A percentile compares a stretch with the other conserved stretches of the same genome.
phyloP scores from a whole-genome alignment of 371 early-diverging fungal species.

The Chytridium lagenaria region DNA sequence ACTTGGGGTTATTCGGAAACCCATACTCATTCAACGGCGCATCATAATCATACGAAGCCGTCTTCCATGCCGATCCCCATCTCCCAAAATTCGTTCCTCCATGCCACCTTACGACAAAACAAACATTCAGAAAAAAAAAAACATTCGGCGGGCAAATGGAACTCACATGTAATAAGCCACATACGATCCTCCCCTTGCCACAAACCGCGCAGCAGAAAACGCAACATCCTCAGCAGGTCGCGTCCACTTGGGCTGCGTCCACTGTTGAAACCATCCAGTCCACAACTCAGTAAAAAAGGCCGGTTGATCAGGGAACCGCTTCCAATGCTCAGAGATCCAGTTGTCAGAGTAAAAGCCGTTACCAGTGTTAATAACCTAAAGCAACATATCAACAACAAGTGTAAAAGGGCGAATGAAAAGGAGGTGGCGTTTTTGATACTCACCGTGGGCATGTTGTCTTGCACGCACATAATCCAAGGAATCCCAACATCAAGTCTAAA shows the following conservation, averaged over 20 bases:
- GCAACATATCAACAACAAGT: not conserved
- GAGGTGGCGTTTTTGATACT: slow-evolving; percentile 21
- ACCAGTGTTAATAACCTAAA: slow-evolving; percentile 48
- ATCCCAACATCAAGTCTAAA: slow-evolving; percentile 37
- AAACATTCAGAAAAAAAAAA: not conserved
- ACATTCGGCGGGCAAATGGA: not conserved
- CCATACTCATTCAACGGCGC: slow-evolving; percentile 64
- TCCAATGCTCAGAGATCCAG: slow-evolving; percentile 42
- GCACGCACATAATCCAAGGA: slow-evolving; percentile 65
- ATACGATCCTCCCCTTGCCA: slow-evolving; percentile 60
- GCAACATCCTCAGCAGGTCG: slow-evolving; percentile 61
- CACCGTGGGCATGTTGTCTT: slow-evolving; percentile 46
- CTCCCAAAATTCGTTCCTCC: slow-evolving; percentile 66
- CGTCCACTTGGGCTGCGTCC: slow-evolving; percentile 50
- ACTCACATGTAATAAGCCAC: slow-evolving; percentile 60
- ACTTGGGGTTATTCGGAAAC: slow-evolving; percentile 57
- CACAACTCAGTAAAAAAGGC: slow-evolving; percentile 63
- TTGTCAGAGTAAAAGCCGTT: slow-evolving; percentile 61
- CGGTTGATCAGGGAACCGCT: slow-evolving; percentile 46
- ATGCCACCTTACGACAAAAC: slow-evolving; percentile 46
- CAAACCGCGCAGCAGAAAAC: slow-evolving; percentile 55
- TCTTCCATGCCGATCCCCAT: slow-evolving; percentile 45
- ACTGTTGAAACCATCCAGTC: slow-evolving; percentile 63
- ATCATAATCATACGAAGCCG: slow-evolving; percentile 62
- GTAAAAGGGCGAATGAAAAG: not conserved